These are phyloP conservation scores for Fusarium subtropicale DNA, from an alignment of 2,329 filamentous ascomycete species.

Conservation along the genomic window DNA sequence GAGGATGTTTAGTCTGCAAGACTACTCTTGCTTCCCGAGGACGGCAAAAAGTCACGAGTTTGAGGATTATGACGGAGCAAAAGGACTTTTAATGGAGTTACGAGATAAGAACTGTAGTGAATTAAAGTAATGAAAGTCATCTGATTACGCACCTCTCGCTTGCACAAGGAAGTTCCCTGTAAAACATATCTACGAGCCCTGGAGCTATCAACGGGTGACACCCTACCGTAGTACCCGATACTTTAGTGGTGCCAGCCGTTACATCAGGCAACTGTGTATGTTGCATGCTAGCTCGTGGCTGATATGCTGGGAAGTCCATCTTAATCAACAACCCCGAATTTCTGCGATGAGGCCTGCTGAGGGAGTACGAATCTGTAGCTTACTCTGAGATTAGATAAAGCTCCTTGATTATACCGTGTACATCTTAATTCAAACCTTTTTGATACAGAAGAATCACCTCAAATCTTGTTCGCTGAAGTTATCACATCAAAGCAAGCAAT, in stretches of 20 bases:
- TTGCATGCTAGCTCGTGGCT: too few species aligned
- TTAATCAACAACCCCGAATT: too few species aligned
- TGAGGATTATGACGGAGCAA: background rate
- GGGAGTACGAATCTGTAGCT: too few species aligned
- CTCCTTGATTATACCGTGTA: too few species aligned
- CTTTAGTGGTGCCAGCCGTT: background rate
- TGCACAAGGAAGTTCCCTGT: background rate
- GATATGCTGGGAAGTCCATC: fast-evolving
- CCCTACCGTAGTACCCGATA: background rate
- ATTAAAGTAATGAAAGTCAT: background rate
- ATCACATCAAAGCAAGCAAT: background rate
- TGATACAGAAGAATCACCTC: background rate
- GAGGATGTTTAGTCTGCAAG: background rate
- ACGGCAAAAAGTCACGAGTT: background rate
- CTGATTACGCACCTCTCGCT: fast-evolving
- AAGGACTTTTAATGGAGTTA: conserved; percentile 1
- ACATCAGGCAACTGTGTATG: too few species aligned
- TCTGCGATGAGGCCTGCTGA: too few species aligned
- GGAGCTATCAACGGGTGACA: background rate
- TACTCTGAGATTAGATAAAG: too few species aligned
- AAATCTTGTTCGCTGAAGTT: background rate
- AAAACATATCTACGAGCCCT: background rate
- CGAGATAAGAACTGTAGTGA: background rate
- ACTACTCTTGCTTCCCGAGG: background rate
- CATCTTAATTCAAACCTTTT: too few species aligned